Conservation (phyloP, 164 flowering plant species). For the Tetrastigma voinierianum region DNA sequence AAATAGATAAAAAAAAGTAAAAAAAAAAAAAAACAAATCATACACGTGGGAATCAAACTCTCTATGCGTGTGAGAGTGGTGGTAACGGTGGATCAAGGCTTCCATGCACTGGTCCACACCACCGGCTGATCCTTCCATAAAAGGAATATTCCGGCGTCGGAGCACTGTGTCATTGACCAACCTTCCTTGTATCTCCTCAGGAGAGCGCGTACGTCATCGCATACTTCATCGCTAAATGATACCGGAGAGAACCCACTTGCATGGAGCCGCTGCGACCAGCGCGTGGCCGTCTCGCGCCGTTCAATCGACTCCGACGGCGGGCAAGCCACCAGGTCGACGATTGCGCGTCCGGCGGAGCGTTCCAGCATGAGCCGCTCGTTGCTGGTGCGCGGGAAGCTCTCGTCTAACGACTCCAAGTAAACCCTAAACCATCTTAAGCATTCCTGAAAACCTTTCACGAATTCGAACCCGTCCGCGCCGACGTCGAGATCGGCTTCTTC, state of each 20-base stretch:
- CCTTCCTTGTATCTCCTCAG: conserved; percentile 90
- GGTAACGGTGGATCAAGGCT: conserved; percentile 29
- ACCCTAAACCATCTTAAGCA: conserved; percentile 75
- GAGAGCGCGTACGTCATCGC: conserved; percentile 80
- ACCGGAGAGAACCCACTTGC: conserved; percentile 47
- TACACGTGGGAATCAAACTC: conserved; percentile 23
- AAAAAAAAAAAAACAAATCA: conserved; percentile 2
- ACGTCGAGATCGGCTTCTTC: conserved; percentile 82
- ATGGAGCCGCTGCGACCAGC: conserved; percentile 66
- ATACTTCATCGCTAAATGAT: conserved; percentile 74
- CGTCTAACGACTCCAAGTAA: conserved; percentile 82
- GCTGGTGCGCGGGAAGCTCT: conserved; percentile 69
- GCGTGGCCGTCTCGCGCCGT: conserved; percentile 68
- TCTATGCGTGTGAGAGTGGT: neutral
- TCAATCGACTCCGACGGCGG: conserved; percentile 53
- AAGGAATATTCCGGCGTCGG: conserved; percentile 72
- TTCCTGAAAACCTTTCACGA: conserved; percentile 64
- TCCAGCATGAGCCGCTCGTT: conserved; percentile 86
- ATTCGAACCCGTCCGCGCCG: conserved; percentile 57
- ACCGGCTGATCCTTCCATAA: conserved; percentile 89
- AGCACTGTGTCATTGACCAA: conserved; percentile 65
- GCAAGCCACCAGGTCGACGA: conserved; percentile 77
- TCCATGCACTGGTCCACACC: conserved; percentile 94
- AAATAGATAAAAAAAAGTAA: too few species aligned
- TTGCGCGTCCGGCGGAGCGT: conserved; percentile 70